phyloP scores from a whole-genome alignment of 140 eudicot species.

The Oenanthe javanica region DNA sequence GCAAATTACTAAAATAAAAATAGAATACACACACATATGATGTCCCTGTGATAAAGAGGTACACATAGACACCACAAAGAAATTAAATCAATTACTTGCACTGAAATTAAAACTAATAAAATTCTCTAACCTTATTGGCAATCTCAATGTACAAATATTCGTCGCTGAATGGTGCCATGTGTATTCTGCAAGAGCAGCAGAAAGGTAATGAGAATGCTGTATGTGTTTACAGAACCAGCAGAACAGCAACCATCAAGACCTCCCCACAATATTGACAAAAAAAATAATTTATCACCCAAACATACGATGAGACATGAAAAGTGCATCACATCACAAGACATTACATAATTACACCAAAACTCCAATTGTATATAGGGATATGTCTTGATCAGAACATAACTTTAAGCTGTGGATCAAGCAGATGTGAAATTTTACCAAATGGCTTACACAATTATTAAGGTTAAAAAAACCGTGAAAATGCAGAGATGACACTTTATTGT shows the following conservation, averaged over 20 bases:
- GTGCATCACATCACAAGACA: background rate
- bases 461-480: background rate
- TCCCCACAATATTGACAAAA: background rate
- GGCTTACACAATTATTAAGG: background rate
- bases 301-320: background rate
- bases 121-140: conserved; percentile 65
- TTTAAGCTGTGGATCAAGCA: background rate
- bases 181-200: conserved; percentile 50
- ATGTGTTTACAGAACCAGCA: background rate
- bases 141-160: conserved; percentile 75
- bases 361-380: background rate
- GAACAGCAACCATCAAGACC: background rate
- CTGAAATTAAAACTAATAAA: background rate
- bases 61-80: background rate
- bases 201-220: background rate
- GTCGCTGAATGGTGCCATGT: conserved; percentile 97
- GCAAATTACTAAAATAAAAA: background rate
- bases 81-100: background rate
- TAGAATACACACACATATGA: background rate
- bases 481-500: background rate
- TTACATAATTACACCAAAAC: background rate
- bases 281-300: too few species aligned
- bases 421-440: background rate
- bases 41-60: background rate
- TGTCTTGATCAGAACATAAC: background rate